Conservation (phyloP, 352 stramenopile genomes). For the Globisporangium solare region DNA sequence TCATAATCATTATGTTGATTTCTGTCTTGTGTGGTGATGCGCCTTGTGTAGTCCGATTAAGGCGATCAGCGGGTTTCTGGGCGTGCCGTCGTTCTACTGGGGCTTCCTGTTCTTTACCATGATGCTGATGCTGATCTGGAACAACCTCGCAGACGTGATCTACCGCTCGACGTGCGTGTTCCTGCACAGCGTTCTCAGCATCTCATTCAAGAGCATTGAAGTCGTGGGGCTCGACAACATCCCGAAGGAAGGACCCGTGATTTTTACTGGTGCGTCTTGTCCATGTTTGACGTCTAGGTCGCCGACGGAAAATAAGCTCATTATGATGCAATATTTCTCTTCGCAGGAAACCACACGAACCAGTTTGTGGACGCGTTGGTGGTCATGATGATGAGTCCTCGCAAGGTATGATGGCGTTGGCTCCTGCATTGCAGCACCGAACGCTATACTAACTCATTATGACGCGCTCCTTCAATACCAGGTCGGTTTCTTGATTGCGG, state of each 20-base stretch:
- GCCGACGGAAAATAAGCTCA: no score
- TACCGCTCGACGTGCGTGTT: constrained; percentile 89
- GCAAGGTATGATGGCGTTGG: constrained; percentile 55
- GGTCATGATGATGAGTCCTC: constrained; percentile 92
- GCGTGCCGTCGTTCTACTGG: constrained; percentile 66
- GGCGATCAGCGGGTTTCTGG: constrained; percentile 68
- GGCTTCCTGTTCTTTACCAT: constrained; percentile 52
- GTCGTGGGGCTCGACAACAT: constrained; percentile 96
- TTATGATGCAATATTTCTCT: not conserved
- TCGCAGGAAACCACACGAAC: constrained; percentile 94
- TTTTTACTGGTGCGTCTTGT: constrained; percentile 80
- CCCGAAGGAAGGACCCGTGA: constrained; percentile 93
- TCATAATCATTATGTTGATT: not conserved
- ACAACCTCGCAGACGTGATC: constrained; percentile 76
- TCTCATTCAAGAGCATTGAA: constrained; percentile 98
- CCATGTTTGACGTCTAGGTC: no score
- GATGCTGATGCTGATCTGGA: constrained; percentile 65
- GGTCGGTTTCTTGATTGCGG: constrained; percentile 96
- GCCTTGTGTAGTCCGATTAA: constrained; percentile 59
- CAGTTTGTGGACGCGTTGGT: constrained; percentile 98
- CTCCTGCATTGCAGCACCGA: not conserved
- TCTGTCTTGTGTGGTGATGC: constrained; percentile 3
- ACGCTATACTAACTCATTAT: not conserved
- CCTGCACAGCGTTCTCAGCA: constrained; percentile 96
- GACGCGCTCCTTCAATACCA: constrained; percentile 2